Evolutionary conservation across 768 basidiomycete species (phyloP), one percentile per base, ranked within the genome.

Genomic region (Boletellus ananas): DNA sequence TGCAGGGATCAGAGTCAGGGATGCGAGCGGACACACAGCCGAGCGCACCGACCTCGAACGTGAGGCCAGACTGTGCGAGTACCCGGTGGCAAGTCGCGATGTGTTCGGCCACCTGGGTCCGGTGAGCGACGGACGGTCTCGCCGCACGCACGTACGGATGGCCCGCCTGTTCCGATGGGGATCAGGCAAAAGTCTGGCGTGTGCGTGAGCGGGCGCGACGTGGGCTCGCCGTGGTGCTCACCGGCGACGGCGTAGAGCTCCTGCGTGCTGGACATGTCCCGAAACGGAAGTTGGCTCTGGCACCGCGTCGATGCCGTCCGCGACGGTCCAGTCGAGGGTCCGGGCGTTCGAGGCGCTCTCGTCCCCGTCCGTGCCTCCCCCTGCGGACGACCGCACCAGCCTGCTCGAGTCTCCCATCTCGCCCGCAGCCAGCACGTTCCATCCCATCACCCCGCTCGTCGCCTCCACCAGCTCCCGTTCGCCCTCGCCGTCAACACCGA

Each of bases 211-310:
- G 36, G 41, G 20, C 40, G 21, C 40, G 21, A 33, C 34, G 20
- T 18, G 21, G 45, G 47, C 12, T 10, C 21, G 39, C 21, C 17
- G 36, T 39, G 23, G 25, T 5, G n/a, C 14, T 17, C 67, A 82
- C 88, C 89, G 69, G 88, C 89, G 35, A 87, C 81, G 18, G 86
- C 87, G 63, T 90, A 90, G 41, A 90, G 78, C 48, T 87, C 80
- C 16, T 55, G 41, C 5, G 51, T 34, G 49, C 43, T 40, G 41
- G 56, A 51, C 63, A 63, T 63, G 41, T 7, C 29, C 29, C 5
- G 6, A 29, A 29, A 29, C 29, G 29, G 29, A 29, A 29, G 29
- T 29, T 3, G 29, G 29, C 29, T 29, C 9, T 29, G 29, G 29
- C 8, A 5, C 29, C 8, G 9, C 52, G 16, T 59, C 47, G 52